Evolutionary conservation across 2,329 filamentous ascomycete genomes (phyloP), one percentile per base, ranked within the genome.

Genomic region (Fusarium gaditjirri): DNA sequence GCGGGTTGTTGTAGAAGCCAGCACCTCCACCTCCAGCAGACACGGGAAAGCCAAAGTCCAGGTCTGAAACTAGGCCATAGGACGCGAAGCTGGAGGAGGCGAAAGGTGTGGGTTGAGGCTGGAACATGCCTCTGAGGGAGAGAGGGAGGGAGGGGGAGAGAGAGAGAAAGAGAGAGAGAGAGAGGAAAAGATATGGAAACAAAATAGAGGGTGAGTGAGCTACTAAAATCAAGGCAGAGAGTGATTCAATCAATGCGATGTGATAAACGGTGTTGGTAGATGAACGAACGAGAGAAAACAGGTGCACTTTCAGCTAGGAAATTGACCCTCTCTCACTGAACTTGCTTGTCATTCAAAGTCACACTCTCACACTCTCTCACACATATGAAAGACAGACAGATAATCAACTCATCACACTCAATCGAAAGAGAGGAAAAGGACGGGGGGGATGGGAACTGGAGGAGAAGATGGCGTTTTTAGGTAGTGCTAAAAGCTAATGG

Each of bases 91-190:
- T 82, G 75, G 83, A 84, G 73, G 83, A 80, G 72, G 82, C 79
- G 71, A 84, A 87, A 61, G 86, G 83, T 59, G 85, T 85, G 60
- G 85, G 82, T 74, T 87, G 85, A 76, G 87, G 84, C 79, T 87
- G 84, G 81, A 87, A 89, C 87, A 89, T 89, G 80, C 81, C 84
- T 76, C 63, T 41, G 49, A 55, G 36, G 56, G 60, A n/a, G 54
- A 59, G 57, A 67, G 52, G 49, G 57, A 66, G 54, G 68, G 67
- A 68, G 23, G 3, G 47, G n/a, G 53, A 49, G 19, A 55, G 36
- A 59, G 41, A 43, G 8, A 25, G 53, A 49, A 19, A 55, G 36
- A 59, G 43, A 43, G 8, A n/a, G 46, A 23, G 21, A n/a, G 46
- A 17, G 21, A 19, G 27, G 21, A n/a, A 55, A 62, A 52, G 52